A percentile compares a stretch with the other conserved stretches of the same genome.
Conservation (phyloP, 495 filamentous ascomycete species). For the Jackrogersella multiformis region DNA sequence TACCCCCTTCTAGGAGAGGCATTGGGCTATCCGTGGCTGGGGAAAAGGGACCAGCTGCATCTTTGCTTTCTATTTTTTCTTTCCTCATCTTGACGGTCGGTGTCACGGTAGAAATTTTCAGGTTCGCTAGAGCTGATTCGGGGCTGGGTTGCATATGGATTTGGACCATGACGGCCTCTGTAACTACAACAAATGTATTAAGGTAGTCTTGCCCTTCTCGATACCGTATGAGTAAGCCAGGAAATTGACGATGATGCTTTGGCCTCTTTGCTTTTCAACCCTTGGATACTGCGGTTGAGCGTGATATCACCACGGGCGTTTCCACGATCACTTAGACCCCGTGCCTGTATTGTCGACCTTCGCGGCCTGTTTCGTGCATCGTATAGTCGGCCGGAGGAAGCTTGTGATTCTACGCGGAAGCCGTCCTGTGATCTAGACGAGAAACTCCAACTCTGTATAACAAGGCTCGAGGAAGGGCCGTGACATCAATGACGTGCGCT, state of each 20-base stretch:
- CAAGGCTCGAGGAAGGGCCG: not conserved
- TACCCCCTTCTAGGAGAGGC: constrained; percentile 19
- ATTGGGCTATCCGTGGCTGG: constrained; percentile 27
- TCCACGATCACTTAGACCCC: not conserved
- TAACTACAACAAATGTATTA: constrained; percentile 38
- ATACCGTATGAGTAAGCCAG: constrained; percentile 31
- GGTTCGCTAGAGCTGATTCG: constrained; percentile 21
- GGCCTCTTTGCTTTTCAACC: constrained; percentile 3
- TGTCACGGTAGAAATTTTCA: constrained; percentile 25
- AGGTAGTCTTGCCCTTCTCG: constrained; percentile 30
- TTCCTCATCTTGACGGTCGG: constrained; percentile 14
- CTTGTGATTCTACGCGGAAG: not conserved
- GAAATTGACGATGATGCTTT: constrained; percentile 34
- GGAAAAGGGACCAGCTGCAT: constrained; percentile 24
- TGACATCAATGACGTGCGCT: constrained; percentile 12
- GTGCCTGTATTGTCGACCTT: not conserved
- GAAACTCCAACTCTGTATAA: constrained; percentile 1
- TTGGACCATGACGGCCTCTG: constrained; percentile 18
- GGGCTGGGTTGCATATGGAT: constrained; percentile 37
- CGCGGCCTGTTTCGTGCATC: not conserved
- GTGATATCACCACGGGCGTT: not conserved
- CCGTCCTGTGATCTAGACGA: not conserved
- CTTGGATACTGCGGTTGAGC: not conserved
- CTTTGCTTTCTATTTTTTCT: not conserved
- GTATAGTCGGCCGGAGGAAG: not conserved